Base-by-base conservation (phyloP, 208 protist genomes). In the Leishmania gerbilli region DNA sequence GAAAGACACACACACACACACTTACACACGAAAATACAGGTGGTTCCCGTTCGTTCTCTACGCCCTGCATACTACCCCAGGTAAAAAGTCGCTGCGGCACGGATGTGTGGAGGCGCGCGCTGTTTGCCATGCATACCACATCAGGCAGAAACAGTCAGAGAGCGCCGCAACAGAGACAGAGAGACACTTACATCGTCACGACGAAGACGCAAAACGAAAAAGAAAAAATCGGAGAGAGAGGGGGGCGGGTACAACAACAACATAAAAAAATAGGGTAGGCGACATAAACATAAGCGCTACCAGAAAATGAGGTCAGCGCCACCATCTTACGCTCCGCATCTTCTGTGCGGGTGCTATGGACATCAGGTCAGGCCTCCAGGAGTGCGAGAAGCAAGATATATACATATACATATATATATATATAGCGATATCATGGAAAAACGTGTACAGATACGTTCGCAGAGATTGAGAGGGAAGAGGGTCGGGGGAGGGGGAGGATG, bases 191-290 rank as follows among this genome's bases (percentile, higher is more conserved):
- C 40, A 65, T 75, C 76, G 11, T 76, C 31, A 45, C 71, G 76
- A 45, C 49, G 67, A 13, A 69, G 69, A 69, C 69, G 0, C 71
- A 79, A 56, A 71, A 56, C 31, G 6, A 79, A 47, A 58, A 40
- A 7, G 42, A 49, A 24, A 64, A 55, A 37, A 1, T 3, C 47
- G 58, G n/a, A 40, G 37, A 37, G 37, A 37, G 37, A 37, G 37
- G 1, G 37, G n/a, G 11, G n/a, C n/a, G 9, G 27, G 21, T 0
- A 0, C 2, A 45, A 45, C 42, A 45, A 45, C 42, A 45, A 45
- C 3, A 37, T 37, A 9, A 45, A 45, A 42, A 9, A 67, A 37
- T 6, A 24, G 27, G 27, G 15, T 13, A 62, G 56, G 56, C 0
- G 27, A 2, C 56, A 62, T n/a, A 24, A 31, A 62, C 56, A 62